Evolutionary conservation across 2,329 filamentous ascomycete species (phyloP), one percentile per base, ranked within the genome.

Genomic region (Tolypocladium endophyticum): DNA sequence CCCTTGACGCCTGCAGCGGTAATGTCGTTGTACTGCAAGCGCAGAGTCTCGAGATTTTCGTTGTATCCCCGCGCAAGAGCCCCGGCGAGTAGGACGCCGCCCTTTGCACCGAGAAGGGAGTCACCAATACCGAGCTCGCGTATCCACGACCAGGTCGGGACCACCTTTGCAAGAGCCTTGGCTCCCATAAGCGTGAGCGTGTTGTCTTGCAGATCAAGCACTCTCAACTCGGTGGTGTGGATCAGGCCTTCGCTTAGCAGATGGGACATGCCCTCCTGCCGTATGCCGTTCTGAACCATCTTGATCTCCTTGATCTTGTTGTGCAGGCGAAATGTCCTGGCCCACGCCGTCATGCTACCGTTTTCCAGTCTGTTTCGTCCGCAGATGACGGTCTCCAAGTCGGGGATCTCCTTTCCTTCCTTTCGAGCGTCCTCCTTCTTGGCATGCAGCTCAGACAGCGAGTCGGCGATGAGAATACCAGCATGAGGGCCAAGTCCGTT

Each of bases 271-370:
- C 94, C 94, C 74, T 97, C 92, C 71, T 93, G 90, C 52, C 94
- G 85, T 67, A 99, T 99, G 58, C 94, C 94, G 73, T 99, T 97
- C 76, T 97, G 94, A 33, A 96, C 91, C 94, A 99, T 97, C 81
- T 93, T 95, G 66, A 99, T 85, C 61, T 86, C 86, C 75, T 87
- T 89, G 64, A 99, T 83, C 60, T 88, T 87, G 65, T 83, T 86
- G 72, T 97, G 91, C 60, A 93, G 87, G 68, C 86, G 85, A 73
- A 90, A 97, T 1, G 91, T 83, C 72, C 88, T 89, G 50, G 92
- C 92, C 94, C 94, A 99, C 0, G 93, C 92, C 18, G 84, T 85
- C 94, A 99, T 99, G 71, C 88, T 94, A 66, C 93, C 94, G 69
- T 92, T 96, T 78, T 99, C 94, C 56, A 99, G 82, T 65, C 94